Evolutionary conservation across 805 yeast genomes (phyloP), one percentile per base, ranked within the genome.

Genomic region (Zygosaccharomyces bailii): DNA sequence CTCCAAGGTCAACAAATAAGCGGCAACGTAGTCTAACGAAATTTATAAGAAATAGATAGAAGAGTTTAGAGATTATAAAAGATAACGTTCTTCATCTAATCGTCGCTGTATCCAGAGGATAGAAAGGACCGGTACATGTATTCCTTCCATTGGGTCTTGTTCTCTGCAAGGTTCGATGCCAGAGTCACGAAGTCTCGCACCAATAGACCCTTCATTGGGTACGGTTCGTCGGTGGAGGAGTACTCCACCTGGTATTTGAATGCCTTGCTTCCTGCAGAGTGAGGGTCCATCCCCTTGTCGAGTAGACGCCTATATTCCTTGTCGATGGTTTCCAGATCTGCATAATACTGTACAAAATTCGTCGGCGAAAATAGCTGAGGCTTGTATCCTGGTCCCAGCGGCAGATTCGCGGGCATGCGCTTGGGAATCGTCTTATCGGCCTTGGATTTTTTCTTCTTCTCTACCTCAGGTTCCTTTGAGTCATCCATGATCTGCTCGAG

Each of bases 301-400:
- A 64, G 66, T 45, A 79, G 78, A 27, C 68, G 57, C 50, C 74
- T 68, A 32, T 65, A 67, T 0, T 67, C 59, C 3, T 60, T 49
- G 48, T 80, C 79, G 35, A 79, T 70, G 8, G 63, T 50, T 19
- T 69, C 63, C 48, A 87, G 69, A 60, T 87, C 86, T n/a, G 81
- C 74, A 60, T 69, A 87, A 60, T 82, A 86, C 59, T 86, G 95
- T 1, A 79, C 79, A 63, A 82, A 88, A 48, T 79, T 69, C 31
- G 76, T 73, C 0, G 96, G 96, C 0, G 91, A 72, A 52, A 85
- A 85, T 24, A 79, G 59, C 66, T 86, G 95, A 1, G 81, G 76
- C 2, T 67, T 65, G 59, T 82, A 86, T 0, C 83, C 96, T 2
- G 96, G 96, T 0, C 96, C 96, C 30, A 82, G 60, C 1, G 76